Evolutionary conservation across 257 asterid genomes (phyloP).

Genomic region (Nicotiana sylvestris): DNA sequence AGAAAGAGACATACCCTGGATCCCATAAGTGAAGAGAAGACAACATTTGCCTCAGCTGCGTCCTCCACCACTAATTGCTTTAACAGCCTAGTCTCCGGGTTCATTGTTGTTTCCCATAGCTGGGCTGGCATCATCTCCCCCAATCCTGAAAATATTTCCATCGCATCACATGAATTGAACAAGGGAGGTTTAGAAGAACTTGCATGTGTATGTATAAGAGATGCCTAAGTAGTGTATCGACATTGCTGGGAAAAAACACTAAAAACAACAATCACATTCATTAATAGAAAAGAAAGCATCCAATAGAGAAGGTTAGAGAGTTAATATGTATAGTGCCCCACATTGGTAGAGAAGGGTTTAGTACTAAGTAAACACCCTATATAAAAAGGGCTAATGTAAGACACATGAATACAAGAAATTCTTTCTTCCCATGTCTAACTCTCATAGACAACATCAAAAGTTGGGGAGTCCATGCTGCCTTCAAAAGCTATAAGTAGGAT

Average conservation of each 20-base stretch:
- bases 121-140: slow-evolving; percentile 99
- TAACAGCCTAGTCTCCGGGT: slow-evolving; percentile 74
- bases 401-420: too few species aligned
- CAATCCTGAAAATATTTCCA: slow-evolving; percentile 54
- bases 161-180: background rate
- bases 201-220: background rate
- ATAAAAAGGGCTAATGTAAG: too few species aligned
- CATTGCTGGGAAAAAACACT: background rate
- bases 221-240: background rate
- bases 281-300: background rate
- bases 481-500: background rate
- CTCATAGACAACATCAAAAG: background rate
- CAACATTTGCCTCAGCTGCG: slow-evolving; percentile 78
- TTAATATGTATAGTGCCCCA: too few species aligned
- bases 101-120: slow-evolving; percentile 97
- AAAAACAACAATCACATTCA: background rate
- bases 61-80: slow-evolving; percentile 83
- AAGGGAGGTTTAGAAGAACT: background rate
- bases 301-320: background rate
- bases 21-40: slow-evolving; percentile 97
- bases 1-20: slow-evolving; percentile 43
- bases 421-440: too few species aligned
- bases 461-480: background rate
- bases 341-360: too few species aligned
- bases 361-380: too few species aligned